Base-by-base conservation (phyloP, 83 land plant genomes). In the Picea abies region DNA sequence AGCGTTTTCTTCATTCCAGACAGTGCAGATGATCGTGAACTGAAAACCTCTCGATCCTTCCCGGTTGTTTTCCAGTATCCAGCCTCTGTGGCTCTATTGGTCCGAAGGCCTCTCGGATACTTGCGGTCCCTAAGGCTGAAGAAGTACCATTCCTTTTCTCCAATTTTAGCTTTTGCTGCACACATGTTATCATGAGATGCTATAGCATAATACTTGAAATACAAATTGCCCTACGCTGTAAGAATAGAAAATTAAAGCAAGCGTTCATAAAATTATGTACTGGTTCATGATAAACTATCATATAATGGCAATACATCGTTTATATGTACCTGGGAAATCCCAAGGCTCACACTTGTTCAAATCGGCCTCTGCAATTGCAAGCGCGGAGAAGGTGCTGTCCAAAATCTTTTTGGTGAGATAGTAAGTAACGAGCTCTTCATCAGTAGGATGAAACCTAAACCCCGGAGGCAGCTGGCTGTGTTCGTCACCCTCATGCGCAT, bases 301-400 rank as follows among this genome's bases (percentile, higher is more conserved):
- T 52, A 11, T 52, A 52, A 52, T 52, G 58, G 58, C 0, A 3
- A 56, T 56, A 56, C 15, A 56, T 56, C 15, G 2, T 12, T 3
- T 56, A 56, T 29, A 58, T 9, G 12, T 87, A 89, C 94, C 90
- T 81, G 95, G 94, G 23, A 93, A 89, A 49, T 93, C 95, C 95
- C 95, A 93, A 3, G 95, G 95, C 80, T 93, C 95, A 60, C 86
- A 90, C 83, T 93, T 93, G 86, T 93, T 91, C 65, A 93, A 91
- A 80, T 93, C 95, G 44, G 91, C 94, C 26, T 91, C 93, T 47
- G 88, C 80, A 68, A 93, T 79, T 3, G 92, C 92, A n/a, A 86
- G 60, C 39, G 80, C 88, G 23, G 82, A 79, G 70, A 93, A 91
- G 39, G 20, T 62, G 19, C 91, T 58, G 65, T 91, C 91, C 10